These are phyloP conservation scores for Dendrostoma leiphaemia DNA, from an alignment of 2,329 filamentous ascomycete genomes.

Conservation along the genomic window DNA sequence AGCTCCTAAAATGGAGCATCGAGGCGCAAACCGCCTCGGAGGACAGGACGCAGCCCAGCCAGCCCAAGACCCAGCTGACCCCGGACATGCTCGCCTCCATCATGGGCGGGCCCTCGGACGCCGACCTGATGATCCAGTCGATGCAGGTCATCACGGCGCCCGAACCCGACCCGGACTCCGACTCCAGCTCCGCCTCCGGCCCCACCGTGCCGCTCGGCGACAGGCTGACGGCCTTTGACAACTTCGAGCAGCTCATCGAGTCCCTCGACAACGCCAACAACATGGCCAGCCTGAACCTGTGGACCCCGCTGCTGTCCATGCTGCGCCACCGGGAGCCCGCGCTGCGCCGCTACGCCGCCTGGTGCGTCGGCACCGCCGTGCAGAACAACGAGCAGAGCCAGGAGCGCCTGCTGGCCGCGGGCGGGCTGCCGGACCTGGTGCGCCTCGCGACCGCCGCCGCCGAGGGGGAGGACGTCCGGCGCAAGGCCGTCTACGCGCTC, in stretches of 20 bases:
- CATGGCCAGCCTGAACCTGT: slow-evolving; percentile 73
- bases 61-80: slow-evolving; percentile 51
- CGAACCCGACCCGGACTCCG: no score
- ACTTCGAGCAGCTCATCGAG: slow-evolving; percentile 91
- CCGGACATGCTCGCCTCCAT: slow-evolving; percentile 71
- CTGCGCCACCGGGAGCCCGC: slow-evolving; percentile 68
- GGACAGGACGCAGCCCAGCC: slow-evolving; percentile 23
- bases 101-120: slow-evolving; percentile 82
- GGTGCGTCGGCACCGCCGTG: slow-evolving; percentile 91
- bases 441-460: slow-evolving; percentile 60
- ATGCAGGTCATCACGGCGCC: slow-evolving; percentile 72
- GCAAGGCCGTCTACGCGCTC: slow-evolving; percentile 87
- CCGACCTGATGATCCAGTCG: slow-evolving; percentile 83
- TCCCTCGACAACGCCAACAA: slow-evolving; percentile 97
- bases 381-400: slow-evolving; percentile 92
- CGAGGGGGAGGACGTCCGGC: slow-evolving; percentile 62
- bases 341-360: slow-evolving; percentile 82
- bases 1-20: slow-evolving; percentile 38
- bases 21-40: slow-evolving; percentile 22
- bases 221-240: slow-evolving; percentile 85
- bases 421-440: slow-evolving; percentile 70
- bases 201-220: slow-evolving; percentile 67
- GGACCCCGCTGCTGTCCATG: slow-evolving; percentile 74
- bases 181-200: no score
- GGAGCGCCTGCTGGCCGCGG: slow-evolving; percentile 62